A percentile compares a stretch with the other conserved stretches of the same genome.
Conservation (phyloP, 2,329 filamentous ascomycete genomes). For the Chaetomiaceae sp. region DNA sequence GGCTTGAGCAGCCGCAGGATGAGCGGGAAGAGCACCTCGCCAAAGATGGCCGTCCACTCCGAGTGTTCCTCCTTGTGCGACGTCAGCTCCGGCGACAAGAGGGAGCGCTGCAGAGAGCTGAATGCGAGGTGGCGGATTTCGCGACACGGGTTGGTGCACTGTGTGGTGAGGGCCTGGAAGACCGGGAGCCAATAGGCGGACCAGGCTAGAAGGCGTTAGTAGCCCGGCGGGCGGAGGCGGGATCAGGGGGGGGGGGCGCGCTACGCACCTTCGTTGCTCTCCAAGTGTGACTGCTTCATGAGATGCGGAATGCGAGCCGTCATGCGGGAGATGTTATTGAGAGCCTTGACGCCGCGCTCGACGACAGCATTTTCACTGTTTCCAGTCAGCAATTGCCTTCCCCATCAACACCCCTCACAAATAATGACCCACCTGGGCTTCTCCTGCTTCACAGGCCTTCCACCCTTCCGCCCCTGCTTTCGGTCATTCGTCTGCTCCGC, state of each 20-base stretch:
- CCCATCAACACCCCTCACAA: background rate
- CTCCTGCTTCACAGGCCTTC: conserved; percentile 46
- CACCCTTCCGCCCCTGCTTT: conserved; percentile 30
- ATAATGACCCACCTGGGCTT: conserved; percentile 48
- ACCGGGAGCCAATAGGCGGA: conserved; percentile 97
- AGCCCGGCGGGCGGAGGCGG: background rate
- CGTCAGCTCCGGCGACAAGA: conserved; percentile 79
- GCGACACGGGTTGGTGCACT: conserved; percentile 91
- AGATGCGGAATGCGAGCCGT: conserved; percentile 77
- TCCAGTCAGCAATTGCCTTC: conserved; percentile 16
- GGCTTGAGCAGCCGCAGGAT: conserved; percentile 85
- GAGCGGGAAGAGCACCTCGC: conserved; percentile 87
- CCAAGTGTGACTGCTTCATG: conserved; percentile 90
- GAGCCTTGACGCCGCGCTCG: conserved; percentile 71
- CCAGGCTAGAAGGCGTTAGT: conserved; percentile 63
- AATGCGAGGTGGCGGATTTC: conserved; percentile 90
- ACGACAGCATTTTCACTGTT: conserved; percentile 66
- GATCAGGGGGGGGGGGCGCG: background rate
- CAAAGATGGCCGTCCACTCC: conserved; percentile 94
- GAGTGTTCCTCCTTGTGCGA: conserved; percentile 65
- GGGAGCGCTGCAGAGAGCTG: conserved; percentile 74
- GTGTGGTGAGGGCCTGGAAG: conserved; percentile 79
- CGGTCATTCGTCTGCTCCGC: conserved; percentile 65
- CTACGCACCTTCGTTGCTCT: conserved; percentile 68
- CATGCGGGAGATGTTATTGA: conserved; percentile 76